Percentiles rank a stretch among this genome's conserved stretches.
Evolutionary conservation across 2,329 filamentous ascomycete species (phyloP).

Genomic region (Coniella lustricola): DNA sequence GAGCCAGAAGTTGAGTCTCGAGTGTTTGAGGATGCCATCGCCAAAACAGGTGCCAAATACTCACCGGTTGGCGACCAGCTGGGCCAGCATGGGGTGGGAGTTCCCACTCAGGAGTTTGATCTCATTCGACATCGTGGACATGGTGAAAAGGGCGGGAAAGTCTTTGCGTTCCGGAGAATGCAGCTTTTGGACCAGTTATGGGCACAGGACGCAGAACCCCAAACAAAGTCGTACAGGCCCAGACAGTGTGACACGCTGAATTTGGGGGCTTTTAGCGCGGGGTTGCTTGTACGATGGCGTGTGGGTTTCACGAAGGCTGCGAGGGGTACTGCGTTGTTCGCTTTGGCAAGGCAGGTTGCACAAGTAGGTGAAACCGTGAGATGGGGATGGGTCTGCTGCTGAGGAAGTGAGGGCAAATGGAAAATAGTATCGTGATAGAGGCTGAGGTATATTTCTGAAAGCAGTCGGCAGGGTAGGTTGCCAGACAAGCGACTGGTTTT

Average conservation of each 20-base stretch:
- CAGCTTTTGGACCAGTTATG: slow-evolving; percentile 6
- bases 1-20: slow-evolving; percentile 1
- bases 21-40: too few species aligned
- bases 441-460: neutral
- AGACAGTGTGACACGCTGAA: neutral
- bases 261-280: slow-evolving; percentile 13
- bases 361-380: too few species aligned
- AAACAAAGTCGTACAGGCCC: neutral
- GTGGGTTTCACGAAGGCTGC: neutral
- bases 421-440: neutral
- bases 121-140: slow-evolving; percentile 39
- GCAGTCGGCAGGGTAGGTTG: too few species aligned
- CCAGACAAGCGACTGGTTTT: neutral
- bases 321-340: slow-evolving; percentile 1
- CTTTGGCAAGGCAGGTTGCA: too few species aligned
- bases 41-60: slow-evolving; percentile 14
- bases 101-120: slow-evolving; percentile 44
- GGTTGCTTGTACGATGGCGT: slow-evolving; percentile 5
- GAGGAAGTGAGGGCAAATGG: too few species aligned
- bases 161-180: slow-evolving; percentile 1
- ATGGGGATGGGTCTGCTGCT: too few species aligned
- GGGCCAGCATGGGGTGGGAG: slow-evolving; percentile 16
- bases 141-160: slow-evolving; percentile 4
- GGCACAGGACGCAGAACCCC: slow-evolving; percentile 9
- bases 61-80: slow-evolving; percentile 35